Evolutionary conservation across 108 stramenopile species (phyloP), one percentile per base, ranked within the genome.

Genomic region (Chaetoceros tenuissimus): DNA sequence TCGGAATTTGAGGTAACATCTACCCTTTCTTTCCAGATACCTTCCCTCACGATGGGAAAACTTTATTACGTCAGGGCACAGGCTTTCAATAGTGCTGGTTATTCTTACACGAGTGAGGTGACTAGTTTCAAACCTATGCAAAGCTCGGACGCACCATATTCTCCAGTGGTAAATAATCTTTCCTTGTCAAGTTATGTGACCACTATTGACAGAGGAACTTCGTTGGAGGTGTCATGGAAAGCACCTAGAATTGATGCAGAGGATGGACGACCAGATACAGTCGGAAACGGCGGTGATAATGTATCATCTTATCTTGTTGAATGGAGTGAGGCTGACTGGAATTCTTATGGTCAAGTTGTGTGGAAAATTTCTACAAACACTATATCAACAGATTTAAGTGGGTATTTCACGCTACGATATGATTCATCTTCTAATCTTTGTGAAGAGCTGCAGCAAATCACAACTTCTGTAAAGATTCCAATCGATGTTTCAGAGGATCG

Each of bases 81-180:
- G 7, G 79, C 87, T 7, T 76, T 80, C 56, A 94, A 94, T 59
- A 60, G 73, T 24, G 81, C 62, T 24, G 72, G 75, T 28, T 78
- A 66, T 34, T 64, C 70, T 28, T 25, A n/a, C 0, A 50, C 73
- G n/a, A 54, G 74, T 1, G 63, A 58, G n/a, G 34, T 24, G 19
- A 27, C 77, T 21, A 68, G 64, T 46, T 62, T 66, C 20, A 79
- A 73, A 49, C 72, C 75, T 28, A 69, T 69, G 68, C 72, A 62
- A n/a, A 60, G 72, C 10, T 57, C 77, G 47, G 74, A 77, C 57
- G 68, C 74, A 28, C 79, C 72, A 18, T 72, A 58, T 59, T 62
- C n/a, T n/a, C n/a, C n/a, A n/a, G n/a, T n/a, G n/a, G n/a, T n/a
- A n/a, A n/a, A n/a, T n/a, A n/a, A n/a, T n/a, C n/a, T n/a, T n/a